Percentiles rank a stretch among this genome's conserved stretches.
phyloP scores from a whole-genome alignment of 805 yeast species.

The Torulaspora indica region DNA sequence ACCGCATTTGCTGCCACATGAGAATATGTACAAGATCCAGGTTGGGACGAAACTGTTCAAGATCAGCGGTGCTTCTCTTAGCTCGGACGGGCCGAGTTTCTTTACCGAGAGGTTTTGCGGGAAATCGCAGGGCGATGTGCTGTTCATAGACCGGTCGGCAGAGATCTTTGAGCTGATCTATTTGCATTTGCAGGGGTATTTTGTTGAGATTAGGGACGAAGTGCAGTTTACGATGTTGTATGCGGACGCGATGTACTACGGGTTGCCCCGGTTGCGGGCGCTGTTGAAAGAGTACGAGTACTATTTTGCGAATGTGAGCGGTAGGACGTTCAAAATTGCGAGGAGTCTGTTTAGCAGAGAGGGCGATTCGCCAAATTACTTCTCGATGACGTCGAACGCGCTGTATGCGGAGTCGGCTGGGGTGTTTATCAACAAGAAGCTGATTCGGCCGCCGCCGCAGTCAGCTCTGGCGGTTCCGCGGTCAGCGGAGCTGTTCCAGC shows the following conservation, averaged over 20 bases:
- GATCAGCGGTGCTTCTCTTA: constrained; percentile 73
- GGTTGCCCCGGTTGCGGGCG: constrained; percentile 51
- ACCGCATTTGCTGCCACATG: constrained; percentile 59
- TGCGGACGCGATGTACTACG: constrained; percentile 69
- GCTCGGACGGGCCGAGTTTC: constrained; percentile 84
- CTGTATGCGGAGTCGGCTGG: constrained; percentile 48
- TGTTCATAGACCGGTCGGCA: constrained; percentile 74
- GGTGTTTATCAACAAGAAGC: constrained; percentile 36
- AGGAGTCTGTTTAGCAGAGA: constrained; percentile 47
- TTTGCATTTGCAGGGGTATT: constrained; percentile 77
- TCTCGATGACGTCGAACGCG: constrained; percentile 56
- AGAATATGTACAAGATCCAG: constrained; percentile 62
- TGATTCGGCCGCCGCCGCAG: constrained; percentile 76
- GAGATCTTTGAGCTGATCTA: constrained; percentile 60
- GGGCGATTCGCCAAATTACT: constrained; percentile 77
- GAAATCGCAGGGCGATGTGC: constrained; percentile 29
- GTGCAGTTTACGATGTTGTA: constrained; percentile 57
- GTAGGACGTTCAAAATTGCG: constrained; percentile 54
- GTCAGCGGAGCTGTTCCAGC: constrained; percentile 50
- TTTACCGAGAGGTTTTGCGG: constrained; percentile 64
- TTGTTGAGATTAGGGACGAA: constrained; percentile 54
- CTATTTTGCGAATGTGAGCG: constrained; percentile 54
- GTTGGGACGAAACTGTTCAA: constrained; percentile 58
- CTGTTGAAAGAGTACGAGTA: constrained; percentile 50
- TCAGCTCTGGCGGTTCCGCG: constrained; percentile 50